Conservation (phyloP, 306 rosid genomes). For the Aeschynomene evenia region DNA sequence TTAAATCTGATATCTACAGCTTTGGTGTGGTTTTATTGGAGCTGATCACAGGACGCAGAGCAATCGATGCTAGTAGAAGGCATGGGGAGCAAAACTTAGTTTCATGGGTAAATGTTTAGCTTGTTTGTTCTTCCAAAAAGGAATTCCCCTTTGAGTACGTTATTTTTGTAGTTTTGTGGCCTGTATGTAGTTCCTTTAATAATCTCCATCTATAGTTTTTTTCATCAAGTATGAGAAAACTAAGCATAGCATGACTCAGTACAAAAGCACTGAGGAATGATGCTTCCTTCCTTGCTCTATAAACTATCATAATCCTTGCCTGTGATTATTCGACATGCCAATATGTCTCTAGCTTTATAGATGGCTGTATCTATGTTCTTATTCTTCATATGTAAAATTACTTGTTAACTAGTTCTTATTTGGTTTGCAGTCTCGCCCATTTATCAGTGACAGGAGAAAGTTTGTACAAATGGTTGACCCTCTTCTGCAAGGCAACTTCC, state of each 20-base stretch:
- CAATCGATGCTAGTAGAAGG: slow-evolving; percentile 57
- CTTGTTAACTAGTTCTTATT: slow-evolving; percentile 3
- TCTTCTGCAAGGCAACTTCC: slow-evolving; percentile 66
- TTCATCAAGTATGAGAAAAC: neutral
- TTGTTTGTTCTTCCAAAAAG: neutral
- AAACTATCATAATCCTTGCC: neutral
- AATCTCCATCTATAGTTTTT: slow-evolving; percentile 3
- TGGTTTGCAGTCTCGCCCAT: slow-evolving; percentile 53
- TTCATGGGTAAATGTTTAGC: slow-evolving; percentile 63
- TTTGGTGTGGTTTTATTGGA: slow-evolving; percentile 97
- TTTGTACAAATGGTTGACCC: slow-evolving; percentile 66
- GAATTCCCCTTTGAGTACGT: slow-evolving; percentile 4
- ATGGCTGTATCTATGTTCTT: neutral
- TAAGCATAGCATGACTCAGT: neutral
- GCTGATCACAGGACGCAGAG: slow-evolving; percentile 87
- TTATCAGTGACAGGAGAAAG: slow-evolving; percentile 46
- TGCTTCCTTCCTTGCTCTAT: slow-evolving; percentile 12
- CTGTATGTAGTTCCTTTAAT: slow-evolving; percentile 1
- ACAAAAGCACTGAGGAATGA: neutral
- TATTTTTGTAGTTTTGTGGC: slow-evolving; percentile 26
- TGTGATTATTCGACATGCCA: slow-evolving; percentile 9
- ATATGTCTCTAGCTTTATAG: slow-evolving; percentile 1
- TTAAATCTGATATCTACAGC: slow-evolving; percentile 95
- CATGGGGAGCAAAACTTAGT: slow-evolving; percentile 90
- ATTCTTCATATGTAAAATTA: neutral